Evolutionary conservation across 2,329 filamentous ascomycete genomes (phyloP), one percentile per base, ranked within the genome.

Genomic region (Cladobotryum protrusum): DNA sequence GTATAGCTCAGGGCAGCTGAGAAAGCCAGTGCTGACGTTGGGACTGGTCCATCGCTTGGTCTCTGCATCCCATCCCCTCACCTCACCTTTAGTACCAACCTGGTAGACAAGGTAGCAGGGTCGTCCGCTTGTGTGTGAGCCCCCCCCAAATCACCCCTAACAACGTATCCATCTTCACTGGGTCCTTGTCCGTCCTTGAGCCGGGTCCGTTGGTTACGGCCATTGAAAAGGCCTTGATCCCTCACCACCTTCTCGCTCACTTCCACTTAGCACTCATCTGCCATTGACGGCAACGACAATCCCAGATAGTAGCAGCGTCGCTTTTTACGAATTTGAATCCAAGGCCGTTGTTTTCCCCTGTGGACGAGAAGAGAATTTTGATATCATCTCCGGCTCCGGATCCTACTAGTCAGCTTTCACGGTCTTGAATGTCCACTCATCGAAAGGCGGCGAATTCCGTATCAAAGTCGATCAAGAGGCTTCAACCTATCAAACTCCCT

Each of bases 171-270:
- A 57, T 57, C 59, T 61, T 57, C 59, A 58, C 57, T 57, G 56
- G 58, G 59, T 56, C 55, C 53, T 55, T 54, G 56, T 49, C 54
- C 24, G 24, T 29, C 24, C 24, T 29, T 29, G 24, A 29, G 24
- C 24, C 24, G 24, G n/a, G 24, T 29, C 24, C 24, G 24, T 43
- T 47, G 48, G 47, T 41, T 45, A 40, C 47, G 51, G 35, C 51
- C 65, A 70, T 71, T 71, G 60, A 71, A 71, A 71, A 70, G 62
- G 62, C 66, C 59, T 62, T 61, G 62, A 56, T 66, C 65, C 67
- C 66, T 60, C 65, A 57, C 59, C 57, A 59, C 56, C 59, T 60
- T 59, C 56, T 59, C 57, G 54, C 55, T 52, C 55, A 56, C 51
- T 54, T 58, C 57, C 60, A 53, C 52, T 57, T 58, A 57, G 58